phyloP scores from a whole-genome alignment of 2,329 filamentous ascomycete genomes.

The Fusarium kyushuense region DNA sequence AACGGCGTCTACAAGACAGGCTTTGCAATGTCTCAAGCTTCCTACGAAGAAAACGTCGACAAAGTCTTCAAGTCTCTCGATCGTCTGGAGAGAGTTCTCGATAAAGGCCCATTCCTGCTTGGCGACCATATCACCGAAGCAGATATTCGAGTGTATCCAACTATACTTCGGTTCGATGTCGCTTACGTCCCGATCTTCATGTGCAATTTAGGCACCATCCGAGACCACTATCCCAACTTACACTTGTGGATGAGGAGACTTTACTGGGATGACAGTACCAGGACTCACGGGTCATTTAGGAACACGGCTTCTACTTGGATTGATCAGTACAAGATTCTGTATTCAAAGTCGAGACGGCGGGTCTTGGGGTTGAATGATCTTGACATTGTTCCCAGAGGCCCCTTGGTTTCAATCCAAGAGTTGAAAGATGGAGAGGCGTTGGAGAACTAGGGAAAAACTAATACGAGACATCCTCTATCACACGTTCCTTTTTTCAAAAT shows the following conservation, averaged over 20 bases:
- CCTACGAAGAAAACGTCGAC: slow-evolving; percentile 72
- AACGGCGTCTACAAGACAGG: slow-evolving; percentile 68
- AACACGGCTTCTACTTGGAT: slow-evolving; percentile 73
- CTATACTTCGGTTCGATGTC: slow-evolving; percentile 75
- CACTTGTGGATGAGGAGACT: slow-evolving; percentile 76
- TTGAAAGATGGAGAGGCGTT: slow-evolving; percentile 3
- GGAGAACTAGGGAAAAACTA: neutral
- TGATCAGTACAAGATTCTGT: slow-evolving; percentile 48
- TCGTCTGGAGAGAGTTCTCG: slow-evolving; percentile 69
- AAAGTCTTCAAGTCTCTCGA: slow-evolving; percentile 74
- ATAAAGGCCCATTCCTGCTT: slow-evolving; percentile 68
- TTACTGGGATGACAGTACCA: slow-evolving; percentile 72
- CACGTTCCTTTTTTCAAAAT: neutral
- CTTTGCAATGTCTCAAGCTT: slow-evolving; percentile 73
- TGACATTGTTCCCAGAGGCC: slow-evolving; percentile 48
- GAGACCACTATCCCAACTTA: slow-evolving; percentile 73
- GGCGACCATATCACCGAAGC: slow-evolving; percentile 75
- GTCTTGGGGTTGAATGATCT: slow-evolving; percentile 46
- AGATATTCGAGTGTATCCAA: slow-evolving; percentile 75
- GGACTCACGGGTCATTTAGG: slow-evolving; percentile 69
- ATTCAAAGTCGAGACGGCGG: slow-evolving; percentile 44
- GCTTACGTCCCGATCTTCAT: slow-evolving; percentile 76
- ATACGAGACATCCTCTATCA: neutral
- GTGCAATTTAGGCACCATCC: slow-evolving; percentile 73
- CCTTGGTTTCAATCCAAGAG: slow-evolving; percentile 35